Percentiles rank a stretch among this genome's conserved stretches.
Evolutionary conservation across 1,284 basidiomycete genomes (phyloP).

Genomic region (Ustilago crameri): DNA sequence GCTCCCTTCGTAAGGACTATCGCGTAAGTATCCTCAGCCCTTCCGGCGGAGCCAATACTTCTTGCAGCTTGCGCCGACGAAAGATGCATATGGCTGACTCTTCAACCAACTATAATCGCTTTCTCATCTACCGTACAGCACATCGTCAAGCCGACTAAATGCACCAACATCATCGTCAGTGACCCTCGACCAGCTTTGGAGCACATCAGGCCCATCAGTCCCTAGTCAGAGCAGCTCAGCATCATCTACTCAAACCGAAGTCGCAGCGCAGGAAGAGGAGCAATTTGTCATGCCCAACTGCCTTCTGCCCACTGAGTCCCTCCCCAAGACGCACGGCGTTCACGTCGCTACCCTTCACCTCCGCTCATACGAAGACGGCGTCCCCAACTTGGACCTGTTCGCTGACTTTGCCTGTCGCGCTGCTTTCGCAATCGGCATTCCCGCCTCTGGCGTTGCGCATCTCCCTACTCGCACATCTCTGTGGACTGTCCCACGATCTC

Average conservation of each 20-base stretch:
- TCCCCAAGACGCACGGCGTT: slow-evolving; percentile 74
- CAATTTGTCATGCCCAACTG: slow-evolving; percentile 42
- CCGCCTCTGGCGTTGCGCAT: slow-evolving; percentile 76
- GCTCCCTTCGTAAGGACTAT: slow-evolving; percentile 18
- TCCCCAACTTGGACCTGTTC: slow-evolving; percentile 79
- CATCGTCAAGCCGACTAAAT: slow-evolving; percentile 24
- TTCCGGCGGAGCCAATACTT: not conserved
- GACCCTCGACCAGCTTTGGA: slow-evolving; percentile 31
- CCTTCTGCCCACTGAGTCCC: slow-evolving; percentile 39
- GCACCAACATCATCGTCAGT: slow-evolving; percentile 32
- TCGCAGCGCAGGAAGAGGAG: slow-evolving; percentile 20
- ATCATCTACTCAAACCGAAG: not conserved
- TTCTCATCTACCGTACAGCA: slow-evolving; percentile 6
- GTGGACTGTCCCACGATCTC: slow-evolving; percentile 86
- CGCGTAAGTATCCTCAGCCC: slow-evolving; percentile 12
- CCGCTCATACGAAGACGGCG: slow-evolving; percentile 74
- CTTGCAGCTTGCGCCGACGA: no score
- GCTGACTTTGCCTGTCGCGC: slow-evolving; percentile 86
- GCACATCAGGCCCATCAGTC: not conserved
- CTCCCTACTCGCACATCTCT: slow-evolving; percentile 83
- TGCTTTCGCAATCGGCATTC: slow-evolving; percentile 84
- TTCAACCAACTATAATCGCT: no score
- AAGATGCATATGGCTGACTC: no score
- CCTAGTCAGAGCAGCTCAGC: not conserved
- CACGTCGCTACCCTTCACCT: slow-evolving; percentile 87